Base-by-base conservation (phyloP, 2,329 filamentous ascomycete species). In the Colletotrichum simmondsii region DNA sequence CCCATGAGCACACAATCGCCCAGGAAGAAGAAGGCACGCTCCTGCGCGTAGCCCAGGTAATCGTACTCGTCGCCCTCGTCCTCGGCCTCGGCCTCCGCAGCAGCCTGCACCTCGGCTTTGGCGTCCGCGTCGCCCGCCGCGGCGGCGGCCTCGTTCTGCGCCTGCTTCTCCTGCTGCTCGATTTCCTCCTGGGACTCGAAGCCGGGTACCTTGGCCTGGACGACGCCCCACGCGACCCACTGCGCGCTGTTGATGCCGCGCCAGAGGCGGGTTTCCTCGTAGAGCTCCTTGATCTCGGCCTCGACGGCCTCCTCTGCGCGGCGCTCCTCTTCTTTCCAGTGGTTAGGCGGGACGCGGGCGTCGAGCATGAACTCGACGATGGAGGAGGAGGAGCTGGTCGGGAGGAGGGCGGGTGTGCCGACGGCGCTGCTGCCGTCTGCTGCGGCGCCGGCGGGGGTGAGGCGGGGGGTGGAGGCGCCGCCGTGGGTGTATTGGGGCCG, bases 191-290 rank as follows among this genome's bases (percentile, higher is more conserved):
- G 85, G 19, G 84, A 83, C 22, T 92, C 90, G 80, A 96, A 86
- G 0, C 92, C 94, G 0, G 94, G 92, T 1, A 97, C 88, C 80
- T 97, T 95, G 60, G 97, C 96, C 83, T 99, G 97, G 64, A 99
- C 93, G 74, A 98, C 94, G 28, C 97, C 97, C 97, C 97, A 99
- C 1, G 95, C 94, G 28, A 97, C 91, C 97, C 97, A 99, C 83
- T 94, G 91, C 2, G 94, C 95, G 46, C 93, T 95, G 83, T 97
- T 97, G 52, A 95, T 94, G 0, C 94, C 87, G 3, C 97, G 91
- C 97, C 97, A 99, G 58, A 97, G 86, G 19, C 91, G 87, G 2
- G 94, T 92, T 83, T 98, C 95, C 53, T 92, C 90, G 79, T 97
- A 85, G 32, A 99, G 86, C 64, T 91, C 89, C 61, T 90, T 86